These are phyloP conservation scores for Trichoderma citrinoviride DNA, from an alignment of 2,329 filamentous ascomycete genomes.

Conservation along the genomic window DNA sequence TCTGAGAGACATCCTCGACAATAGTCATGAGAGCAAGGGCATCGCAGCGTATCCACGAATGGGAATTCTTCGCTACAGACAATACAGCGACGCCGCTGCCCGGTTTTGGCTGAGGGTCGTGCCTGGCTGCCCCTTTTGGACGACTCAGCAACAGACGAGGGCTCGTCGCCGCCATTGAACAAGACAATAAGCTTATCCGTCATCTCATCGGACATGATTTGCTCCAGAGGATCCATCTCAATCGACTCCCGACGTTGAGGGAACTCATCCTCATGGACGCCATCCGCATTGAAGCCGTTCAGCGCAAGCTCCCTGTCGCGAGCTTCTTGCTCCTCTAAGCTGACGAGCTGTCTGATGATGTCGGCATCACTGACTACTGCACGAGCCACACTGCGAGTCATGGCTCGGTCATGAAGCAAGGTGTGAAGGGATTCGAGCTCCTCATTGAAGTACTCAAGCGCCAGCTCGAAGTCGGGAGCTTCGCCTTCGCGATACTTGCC, in stretches of 20 bases:
- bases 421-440: constrained; percentile 21
- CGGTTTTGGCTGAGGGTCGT: not conserved
- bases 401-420: constrained; percentile 20
- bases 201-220: constrained; percentile 10
- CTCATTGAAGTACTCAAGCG: constrained; percentile 18
- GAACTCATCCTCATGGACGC: not conserved
- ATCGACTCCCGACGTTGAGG: not conserved
- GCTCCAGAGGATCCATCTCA: not conserved
- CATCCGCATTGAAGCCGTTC: not conserved
- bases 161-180: not conserved
- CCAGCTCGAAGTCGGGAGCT: constrained; percentile 20
- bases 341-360: constrained; percentile 12
- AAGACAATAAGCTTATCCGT: not conserved
- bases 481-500: constrained; percentile 23
- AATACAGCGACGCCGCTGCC: constrained; percentile 1
- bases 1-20: constrained; percentile 47
- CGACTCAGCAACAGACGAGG: not conserved
- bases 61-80: constrained; percentile 9
- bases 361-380: constrained; percentile 22
- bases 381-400: constrained; percentile 26
- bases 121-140: not conserved
- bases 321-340: constrained; percentile 4
- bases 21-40: constrained; percentile 48
- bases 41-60: constrained; percentile 2
- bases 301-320: constrained; percentile 4